Conservation (phyloP, 352 stramenopile genomes). For the Globisporangium viniferum region DNA sequence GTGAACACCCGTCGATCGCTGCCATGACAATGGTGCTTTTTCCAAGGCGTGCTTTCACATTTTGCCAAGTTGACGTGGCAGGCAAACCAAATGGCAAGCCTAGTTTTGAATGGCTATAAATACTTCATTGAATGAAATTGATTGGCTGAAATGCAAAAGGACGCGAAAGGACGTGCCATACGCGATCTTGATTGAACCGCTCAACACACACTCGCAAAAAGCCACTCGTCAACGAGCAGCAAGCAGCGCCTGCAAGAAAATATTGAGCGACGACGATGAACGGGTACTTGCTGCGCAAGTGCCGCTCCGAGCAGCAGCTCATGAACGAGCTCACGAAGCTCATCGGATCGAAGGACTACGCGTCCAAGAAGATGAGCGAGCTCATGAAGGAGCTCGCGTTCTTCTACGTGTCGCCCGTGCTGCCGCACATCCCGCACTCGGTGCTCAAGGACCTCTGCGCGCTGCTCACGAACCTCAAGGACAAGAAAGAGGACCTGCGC, state of each 20-base stretch:
- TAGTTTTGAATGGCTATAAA: too few species aligned
- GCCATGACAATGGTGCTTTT: too few species aligned
- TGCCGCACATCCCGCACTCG: conserved; percentile 48
- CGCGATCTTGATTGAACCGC: background rate
- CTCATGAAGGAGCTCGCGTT: conserved; percentile 68
- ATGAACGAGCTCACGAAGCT: conserved; percentile 78
- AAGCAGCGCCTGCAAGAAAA: background rate
- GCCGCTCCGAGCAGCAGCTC: conserved; percentile 78
- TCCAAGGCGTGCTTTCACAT: too few species aligned
- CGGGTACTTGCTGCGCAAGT: conserved; percentile 63
- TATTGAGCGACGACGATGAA: conserved; percentile 39
- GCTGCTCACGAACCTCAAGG: conserved; percentile 65
- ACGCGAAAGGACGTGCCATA: too few species aligned
- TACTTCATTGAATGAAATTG: too few species aligned
- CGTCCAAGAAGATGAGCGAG: conserved; percentile 68
- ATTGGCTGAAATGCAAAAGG: background rate
- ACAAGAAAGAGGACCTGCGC: conserved; percentile 81
- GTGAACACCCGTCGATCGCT: background rate
- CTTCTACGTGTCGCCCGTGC: conserved; percentile 66
- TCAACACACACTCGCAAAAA: background rate
- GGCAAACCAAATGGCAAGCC: too few species aligned
- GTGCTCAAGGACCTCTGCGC: conserved; percentile 63
- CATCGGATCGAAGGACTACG: conserved; percentile 50
- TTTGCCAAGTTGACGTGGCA: background rate
- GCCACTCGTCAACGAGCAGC: background rate